Evolutionary conservation across 2,329 filamentous ascomycete genomes (phyloP).

Genomic region (Botrytis sinoallii): DNA sequence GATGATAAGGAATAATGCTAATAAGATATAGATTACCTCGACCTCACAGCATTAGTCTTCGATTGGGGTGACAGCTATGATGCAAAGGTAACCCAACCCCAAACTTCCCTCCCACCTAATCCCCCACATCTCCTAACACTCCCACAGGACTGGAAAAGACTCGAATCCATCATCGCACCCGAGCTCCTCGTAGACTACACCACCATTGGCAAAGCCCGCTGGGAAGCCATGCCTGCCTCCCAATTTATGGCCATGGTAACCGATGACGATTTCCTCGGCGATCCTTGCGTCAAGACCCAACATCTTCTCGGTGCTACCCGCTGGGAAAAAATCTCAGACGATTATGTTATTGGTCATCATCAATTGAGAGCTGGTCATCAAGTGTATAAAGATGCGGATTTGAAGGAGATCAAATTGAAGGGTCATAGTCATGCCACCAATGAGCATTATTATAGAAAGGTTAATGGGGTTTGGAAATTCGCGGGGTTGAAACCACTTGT

Average conservation of each 20-base stretch:
- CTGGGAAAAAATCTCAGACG: constrained; percentile 56
- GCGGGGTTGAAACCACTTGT: constrained; percentile 34
- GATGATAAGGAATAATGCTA: not conserved
- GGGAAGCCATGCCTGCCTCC: constrained; percentile 58
- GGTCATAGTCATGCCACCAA: constrained; percentile 34
- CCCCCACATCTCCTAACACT: not conserved
- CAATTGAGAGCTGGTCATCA: constrained; percentile 32
- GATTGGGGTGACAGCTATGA: constrained; percentile 67
- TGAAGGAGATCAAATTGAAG: constrained; percentile 28
- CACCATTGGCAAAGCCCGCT: constrained; percentile 57
- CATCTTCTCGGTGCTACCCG: constrained; percentile 60
- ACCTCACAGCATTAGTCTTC: constrained; percentile 49
- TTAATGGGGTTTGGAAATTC: constrained; percentile 35
- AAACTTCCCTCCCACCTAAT: not conserved
- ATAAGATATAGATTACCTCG: constrained; percentile 46
- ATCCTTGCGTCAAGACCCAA: constrained; percentile 60
- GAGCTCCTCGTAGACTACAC: constrained; percentile 57
- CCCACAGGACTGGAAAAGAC: constrained; percentile 31
- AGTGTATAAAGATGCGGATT: constrained; percentile 24
- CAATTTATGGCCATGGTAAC: constrained; percentile 62
- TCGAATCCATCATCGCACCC: constrained; percentile 31
- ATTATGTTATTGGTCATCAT: constrained; percentile 52
- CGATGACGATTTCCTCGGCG: constrained; percentile 54
- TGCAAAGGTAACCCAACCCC: constrained; percentile 44
- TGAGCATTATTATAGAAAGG: constrained; percentile 33